Evolutionary conservation across 805 yeast species (phyloP).

Genomic region (Pichia exigua): DNA sequence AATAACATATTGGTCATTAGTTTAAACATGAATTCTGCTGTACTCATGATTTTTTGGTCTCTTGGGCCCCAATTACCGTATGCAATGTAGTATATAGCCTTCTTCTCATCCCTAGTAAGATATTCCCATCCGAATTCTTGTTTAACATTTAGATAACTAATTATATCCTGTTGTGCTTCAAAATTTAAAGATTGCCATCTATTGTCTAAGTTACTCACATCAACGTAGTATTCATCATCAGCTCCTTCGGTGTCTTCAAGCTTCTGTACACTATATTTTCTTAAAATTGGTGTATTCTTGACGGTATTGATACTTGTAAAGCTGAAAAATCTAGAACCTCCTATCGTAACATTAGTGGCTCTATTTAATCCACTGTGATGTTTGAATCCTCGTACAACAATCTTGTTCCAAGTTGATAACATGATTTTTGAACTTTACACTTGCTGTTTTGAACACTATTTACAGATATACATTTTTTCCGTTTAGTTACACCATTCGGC

Average conservation of each 20-base stretch:
- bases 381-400: not conserved
- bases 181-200: conserved; percentile 29
- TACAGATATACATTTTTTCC: not conserved
- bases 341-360: not conserved
- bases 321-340: not conserved
- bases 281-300: not conserved
- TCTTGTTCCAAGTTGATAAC: not conserved
- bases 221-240: conserved; percentile 25
- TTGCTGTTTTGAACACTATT: no score
- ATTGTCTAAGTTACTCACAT: conserved; percentile 23
- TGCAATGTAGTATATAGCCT: conserved; percentile 49
- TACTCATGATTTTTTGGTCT: conserved; percentile 22
- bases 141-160: conserved; percentile 29
- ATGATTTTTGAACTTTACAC: not conserved
- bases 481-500: no score
- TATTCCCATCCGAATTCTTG: conserved; percentile 32
- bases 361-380: not conserved
- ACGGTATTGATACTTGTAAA: not conserved
- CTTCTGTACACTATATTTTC: not conserved
- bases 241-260: conserved; percentile 9
- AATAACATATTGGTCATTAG: conserved; percentile 27
- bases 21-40: conserved; percentile 28
- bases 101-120: conserved; percentile 44
- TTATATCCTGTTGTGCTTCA: conserved; percentile 30
- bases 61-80: conserved; percentile 63